phyloP scores from a whole-genome alignment of 345 rosid species.

The Populus alba region DNA sequence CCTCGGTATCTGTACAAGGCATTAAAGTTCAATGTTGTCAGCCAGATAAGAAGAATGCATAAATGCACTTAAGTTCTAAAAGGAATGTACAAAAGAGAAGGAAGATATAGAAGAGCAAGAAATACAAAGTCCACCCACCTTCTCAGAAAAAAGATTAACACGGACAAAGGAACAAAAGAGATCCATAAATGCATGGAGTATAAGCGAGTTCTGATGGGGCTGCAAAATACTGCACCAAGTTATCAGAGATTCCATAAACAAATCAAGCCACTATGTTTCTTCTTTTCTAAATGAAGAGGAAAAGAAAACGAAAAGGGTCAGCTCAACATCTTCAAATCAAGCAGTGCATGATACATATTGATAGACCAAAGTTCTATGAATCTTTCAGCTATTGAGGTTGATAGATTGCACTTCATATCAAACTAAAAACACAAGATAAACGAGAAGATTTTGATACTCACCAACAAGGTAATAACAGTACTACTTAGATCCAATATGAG shows the following conservation, averaged over 20 bases:
- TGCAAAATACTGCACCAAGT: constrained; percentile 75
- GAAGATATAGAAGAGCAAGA: not conserved
- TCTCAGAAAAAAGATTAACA: constrained; percentile 90
- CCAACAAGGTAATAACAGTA: constrained; percentile 96
- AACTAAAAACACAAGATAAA: constrained; percentile 10
- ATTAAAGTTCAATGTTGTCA: constrained; percentile 11
- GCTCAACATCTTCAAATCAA: constrained; percentile 1
- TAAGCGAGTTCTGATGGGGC: constrained; percentile 99
- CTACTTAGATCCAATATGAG: constrained; percentile 96
- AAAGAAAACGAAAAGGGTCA: not conserved
- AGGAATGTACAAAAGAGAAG: not conserved
- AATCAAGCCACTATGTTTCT: constrained; percentile 13
- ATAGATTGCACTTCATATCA: not conserved
- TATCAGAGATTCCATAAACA: constrained; percentile 49
- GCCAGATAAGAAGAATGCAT: not conserved
- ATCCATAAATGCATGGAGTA: constrained; percentile 97
- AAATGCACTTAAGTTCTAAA: not conserved
- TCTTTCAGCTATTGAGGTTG: not conserved
- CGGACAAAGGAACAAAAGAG: constrained; percentile 94
- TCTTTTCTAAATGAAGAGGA: constrained; percentile 15
- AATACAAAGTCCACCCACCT: constrained; percentile 49
- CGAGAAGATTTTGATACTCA: constrained; percentile 44
- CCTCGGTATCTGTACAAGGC: constrained; percentile 73
- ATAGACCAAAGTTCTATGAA: constrained; percentile 2
- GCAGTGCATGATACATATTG: constrained; percentile 7